phyloP scores from a whole-genome alignment of 2,329 filamentous ascomycete genomes.

The Nemania sp. region DNA sequence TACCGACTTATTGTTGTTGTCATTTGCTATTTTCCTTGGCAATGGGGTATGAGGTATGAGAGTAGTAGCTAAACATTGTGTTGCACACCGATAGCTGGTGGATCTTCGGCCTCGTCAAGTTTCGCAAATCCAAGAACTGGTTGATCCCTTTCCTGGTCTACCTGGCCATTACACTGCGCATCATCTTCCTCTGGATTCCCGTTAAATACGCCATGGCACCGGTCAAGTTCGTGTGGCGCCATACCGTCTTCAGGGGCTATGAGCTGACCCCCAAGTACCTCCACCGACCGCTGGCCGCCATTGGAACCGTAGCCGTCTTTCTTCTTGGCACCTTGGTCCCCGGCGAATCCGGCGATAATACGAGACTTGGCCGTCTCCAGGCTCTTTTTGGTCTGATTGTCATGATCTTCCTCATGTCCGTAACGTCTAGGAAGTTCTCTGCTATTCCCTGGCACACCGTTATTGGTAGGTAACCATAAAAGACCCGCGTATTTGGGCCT shows the following conservation, averaged over 20 bases:
- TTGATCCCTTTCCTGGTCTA: conserved; percentile 86
- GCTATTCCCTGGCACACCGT: conserved; percentile 80
- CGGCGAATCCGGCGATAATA: conserved; percentile 79
- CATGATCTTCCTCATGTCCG: conserved; percentile 75
- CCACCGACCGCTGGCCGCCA: conserved; percentile 71
- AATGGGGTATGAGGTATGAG: conserved; percentile 3
- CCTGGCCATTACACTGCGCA: conserved; percentile 77
- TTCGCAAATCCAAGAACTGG: conserved; percentile 79
- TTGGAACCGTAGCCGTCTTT: conserved; percentile 76
- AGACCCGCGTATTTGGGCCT: conserved; percentile 10
- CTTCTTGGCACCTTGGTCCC: conserved; percentile 83
- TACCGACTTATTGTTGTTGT: conserved; percentile 28
- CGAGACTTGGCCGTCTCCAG: conserved; percentile 80
- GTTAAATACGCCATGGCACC: conserved; percentile 74
- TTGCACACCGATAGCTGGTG: conserved; percentile 52
- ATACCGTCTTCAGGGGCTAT: conserved; percentile 70
- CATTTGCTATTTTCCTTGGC: conserved; percentile 2
- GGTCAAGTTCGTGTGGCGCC: conserved; percentile 75
- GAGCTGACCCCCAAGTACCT: conserved; percentile 74
- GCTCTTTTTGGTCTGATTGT: conserved; percentile 83
- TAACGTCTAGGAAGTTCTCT: conserved; percentile 76
- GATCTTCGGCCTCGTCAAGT: conserved; percentile 66
- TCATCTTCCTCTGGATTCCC: conserved; percentile 80
- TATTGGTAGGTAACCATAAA: conserved; percentile 62
- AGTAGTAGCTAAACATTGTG: conserved; percentile 27